phyloP scores from a whole-genome alignment of 306 rosid genomes.

The Astragalus glycyphyllos region DNA sequence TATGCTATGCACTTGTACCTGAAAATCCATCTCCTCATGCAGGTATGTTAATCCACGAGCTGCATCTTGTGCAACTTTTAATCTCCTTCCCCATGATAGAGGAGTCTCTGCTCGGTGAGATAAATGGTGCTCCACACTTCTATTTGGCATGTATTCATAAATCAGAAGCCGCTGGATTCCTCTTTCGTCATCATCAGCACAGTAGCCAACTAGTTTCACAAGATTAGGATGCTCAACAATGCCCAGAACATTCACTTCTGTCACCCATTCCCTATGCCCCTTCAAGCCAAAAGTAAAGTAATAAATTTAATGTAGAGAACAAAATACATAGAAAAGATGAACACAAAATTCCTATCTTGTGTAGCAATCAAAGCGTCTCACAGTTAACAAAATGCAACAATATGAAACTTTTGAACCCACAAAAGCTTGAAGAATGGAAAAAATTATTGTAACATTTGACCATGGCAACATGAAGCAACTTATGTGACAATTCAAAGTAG shows the following conservation, averaged over 20 bases:
- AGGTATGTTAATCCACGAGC: constrained; percentile 92
- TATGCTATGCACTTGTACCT: constrained; percentile 63
- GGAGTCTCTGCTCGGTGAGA: constrained; percentile 66
- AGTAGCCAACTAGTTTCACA: constrained; percentile 93
- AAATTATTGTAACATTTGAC: constrained; percentile 29
- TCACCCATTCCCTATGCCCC: constrained; percentile 99
- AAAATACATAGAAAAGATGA: not conserved
- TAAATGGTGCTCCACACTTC: constrained; percentile 87
- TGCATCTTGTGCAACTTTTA: constrained; percentile 88
- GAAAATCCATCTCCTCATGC: constrained; percentile 93
- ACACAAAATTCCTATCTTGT: constrained; percentile 31
- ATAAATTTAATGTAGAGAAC: constrained; percentile 4
- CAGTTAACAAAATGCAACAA: constrained; percentile 20
- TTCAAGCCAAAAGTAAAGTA: constrained; percentile 41
- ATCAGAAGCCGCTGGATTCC: constrained; percentile 95
- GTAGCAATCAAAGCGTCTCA: constrained; percentile 18
- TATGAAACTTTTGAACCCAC: not conserved
- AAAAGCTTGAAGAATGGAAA: constrained; percentile 13
- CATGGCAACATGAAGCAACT: constrained; percentile 29
- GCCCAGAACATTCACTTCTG: constrained; percentile 97
- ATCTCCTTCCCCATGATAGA: constrained; percentile 83
- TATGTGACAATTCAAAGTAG: constrained; percentile 18
- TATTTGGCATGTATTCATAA: constrained; percentile 90
- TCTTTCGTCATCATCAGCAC: constrained; percentile 98
- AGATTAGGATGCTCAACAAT: constrained; percentile 97